Percentiles rank a stretch among this genome's conserved stretches.
Evolutionary conservation across 1,284 basidiomycete species (phyloP).

Genomic region (Moniliella sp.): DNA sequence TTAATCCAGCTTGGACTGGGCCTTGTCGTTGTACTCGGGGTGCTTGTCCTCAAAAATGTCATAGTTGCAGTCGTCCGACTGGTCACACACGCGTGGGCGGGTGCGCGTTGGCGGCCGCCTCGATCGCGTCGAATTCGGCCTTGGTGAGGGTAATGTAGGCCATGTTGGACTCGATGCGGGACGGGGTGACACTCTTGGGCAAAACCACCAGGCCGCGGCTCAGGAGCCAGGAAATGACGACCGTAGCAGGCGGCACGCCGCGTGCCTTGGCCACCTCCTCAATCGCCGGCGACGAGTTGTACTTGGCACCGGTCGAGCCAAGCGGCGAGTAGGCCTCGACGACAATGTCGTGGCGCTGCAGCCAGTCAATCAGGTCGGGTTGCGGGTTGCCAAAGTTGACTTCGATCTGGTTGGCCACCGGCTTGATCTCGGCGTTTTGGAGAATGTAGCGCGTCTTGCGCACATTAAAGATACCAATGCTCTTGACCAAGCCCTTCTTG

Average conservation of each 20-base stretch:
- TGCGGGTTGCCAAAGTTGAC: conserved; percentile 42
- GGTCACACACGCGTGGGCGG: neutral
- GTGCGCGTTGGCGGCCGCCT: neutral
- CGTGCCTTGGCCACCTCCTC: conserved; percentile 16
- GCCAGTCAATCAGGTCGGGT: conserved; percentile 53
- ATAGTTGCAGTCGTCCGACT: neutral
- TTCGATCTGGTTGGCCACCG: conserved; percentile 25
- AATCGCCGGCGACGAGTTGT: conserved; percentile 13
- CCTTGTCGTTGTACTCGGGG: neutral
- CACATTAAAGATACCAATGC: conserved; percentile 44
- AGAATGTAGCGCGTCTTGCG: conserved; percentile 13
- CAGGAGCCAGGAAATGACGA: conserved; percentile 16
- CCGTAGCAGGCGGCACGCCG: conserved; percentile 21
- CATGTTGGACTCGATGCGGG: conserved; percentile 16
- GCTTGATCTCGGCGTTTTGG: conserved; percentile 10
- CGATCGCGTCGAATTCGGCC: conserved; percentile 1
- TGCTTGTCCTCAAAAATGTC: neutral
- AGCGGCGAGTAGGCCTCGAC: conserved; percentile 21
- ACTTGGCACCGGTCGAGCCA: conserved; percentile 12
- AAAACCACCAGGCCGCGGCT: conserved; percentile 18
- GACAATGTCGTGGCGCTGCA: conserved; percentile 30
- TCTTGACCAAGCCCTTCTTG: conserved; percentile 24
- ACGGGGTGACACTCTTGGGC: conserved; percentile 10
- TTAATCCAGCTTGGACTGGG: neutral
- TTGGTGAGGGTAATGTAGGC: conserved; percentile 2